Evolutionary conservation across 805 yeast species (phyloP).

Genomic region (Ogataea degrootiae): DNA sequence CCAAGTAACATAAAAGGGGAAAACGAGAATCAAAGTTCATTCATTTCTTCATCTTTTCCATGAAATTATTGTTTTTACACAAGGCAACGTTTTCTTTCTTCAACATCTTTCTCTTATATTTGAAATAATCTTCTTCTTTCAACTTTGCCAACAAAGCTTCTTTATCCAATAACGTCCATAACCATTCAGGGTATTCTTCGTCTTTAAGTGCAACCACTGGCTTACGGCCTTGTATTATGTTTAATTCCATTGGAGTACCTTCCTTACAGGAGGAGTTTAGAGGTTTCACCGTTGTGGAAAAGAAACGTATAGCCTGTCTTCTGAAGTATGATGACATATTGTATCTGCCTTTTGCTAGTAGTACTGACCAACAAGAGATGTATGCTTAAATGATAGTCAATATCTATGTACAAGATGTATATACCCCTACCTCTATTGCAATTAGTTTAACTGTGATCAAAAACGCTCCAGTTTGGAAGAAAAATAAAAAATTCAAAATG

Average conservation of each 20-base stretch:
- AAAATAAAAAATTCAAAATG: neutral
- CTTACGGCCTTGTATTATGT: conserved; percentile 72
- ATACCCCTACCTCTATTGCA: too few species aligned
- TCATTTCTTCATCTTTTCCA: conserved; percentile 43
- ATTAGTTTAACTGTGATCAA: too few species aligned
- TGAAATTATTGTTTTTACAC: conserved; percentile 77
- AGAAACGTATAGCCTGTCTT: conserved; percentile 13
- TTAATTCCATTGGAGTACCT: conserved; percentile 69
- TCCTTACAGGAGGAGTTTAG: conserved; percentile 53
- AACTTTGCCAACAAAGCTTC: conserved; percentile 53
- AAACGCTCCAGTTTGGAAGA: too few species aligned
- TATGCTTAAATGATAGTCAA: too few species aligned
- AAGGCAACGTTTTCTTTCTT: conserved; percentile 61
- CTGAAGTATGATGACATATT: neutral
- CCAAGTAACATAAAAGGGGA: too few species aligned
- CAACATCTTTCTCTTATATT: conserved; percentile 64
- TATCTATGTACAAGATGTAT: too few species aligned
- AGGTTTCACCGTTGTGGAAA: conserved; percentile 13
- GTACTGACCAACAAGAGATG: too few species aligned
- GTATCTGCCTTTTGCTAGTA: neutral
- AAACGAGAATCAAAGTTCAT: too few species aligned
- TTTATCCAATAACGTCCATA: conserved; percentile 79
- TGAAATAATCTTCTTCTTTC: conserved; percentile 51
- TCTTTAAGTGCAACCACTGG: conserved; percentile 89
- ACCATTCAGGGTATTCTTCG: conserved; percentile 89